Conservation (phyloP, 345 rosid species). For the Corchorus capsularis region DNA sequence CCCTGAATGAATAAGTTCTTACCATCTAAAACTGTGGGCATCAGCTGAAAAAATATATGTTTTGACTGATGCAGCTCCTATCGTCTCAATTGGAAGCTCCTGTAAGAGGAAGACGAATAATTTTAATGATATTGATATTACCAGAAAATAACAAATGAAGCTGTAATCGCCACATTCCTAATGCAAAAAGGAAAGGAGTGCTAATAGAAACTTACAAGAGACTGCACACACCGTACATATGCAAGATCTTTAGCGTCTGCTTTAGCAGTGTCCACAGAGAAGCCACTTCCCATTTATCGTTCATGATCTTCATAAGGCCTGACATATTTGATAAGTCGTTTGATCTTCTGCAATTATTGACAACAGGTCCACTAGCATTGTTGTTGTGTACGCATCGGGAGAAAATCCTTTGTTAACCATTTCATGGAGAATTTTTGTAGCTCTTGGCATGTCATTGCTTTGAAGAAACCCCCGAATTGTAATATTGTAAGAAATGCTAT, state of each 20-base stretch:
- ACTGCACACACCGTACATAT: not conserved
- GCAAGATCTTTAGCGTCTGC: not conserved
- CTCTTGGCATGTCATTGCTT: not conserved
- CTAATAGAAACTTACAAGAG: not conserved
- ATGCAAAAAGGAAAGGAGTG: slow-evolving; percentile 7
- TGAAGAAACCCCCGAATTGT: slow-evolving; percentile 8
- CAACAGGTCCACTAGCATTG: not conserved
- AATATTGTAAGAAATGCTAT: slow-evolving; percentile 14
- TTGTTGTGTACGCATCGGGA: not conserved
- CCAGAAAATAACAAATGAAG: not conserved
- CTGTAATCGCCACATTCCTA: not conserved
- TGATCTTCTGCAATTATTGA: slow-evolving; percentile 7
- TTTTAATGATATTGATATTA: not conserved
- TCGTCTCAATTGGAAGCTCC: not conserved
- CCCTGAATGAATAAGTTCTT: not conserved
- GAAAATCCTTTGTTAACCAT: slow-evolving; percentile 16
- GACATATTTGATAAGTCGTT: not conserved
- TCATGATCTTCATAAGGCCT: slow-evolving; percentile 3
- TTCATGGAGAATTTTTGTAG: slow-evolving; percentile 13
- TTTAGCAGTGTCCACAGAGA: not conserved
- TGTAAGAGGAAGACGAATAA: not conserved
- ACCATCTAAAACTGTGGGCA: not conserved
- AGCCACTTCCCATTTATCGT: not conserved
- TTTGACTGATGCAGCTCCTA: not conserved
- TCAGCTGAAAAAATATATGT: not conserved